Conservation (phyloP, 768 basidiomycete species). For the Lepiota venenata region DNA sequence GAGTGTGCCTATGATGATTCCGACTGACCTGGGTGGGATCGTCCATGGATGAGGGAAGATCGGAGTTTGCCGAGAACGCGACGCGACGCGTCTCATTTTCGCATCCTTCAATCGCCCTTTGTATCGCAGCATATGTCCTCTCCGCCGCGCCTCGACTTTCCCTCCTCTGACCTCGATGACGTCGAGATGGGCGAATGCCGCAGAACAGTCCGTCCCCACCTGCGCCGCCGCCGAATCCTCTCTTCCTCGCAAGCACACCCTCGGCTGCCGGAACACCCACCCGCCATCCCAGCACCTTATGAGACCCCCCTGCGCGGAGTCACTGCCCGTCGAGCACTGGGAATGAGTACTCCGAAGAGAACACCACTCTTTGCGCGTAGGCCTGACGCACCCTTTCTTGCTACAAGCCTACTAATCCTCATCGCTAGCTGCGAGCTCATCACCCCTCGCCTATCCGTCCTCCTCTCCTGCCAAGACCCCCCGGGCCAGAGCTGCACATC, state of each 20-base stretch:
- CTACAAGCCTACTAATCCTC: slow-evolving; percentile 6
- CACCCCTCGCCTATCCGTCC: slow-evolving; percentile 61
- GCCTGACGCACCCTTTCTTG: slow-evolving; percentile 17
- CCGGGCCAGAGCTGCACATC: slow-evolving; percentile 24
- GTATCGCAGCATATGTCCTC: slow-evolving; percentile 51
- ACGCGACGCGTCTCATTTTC: slow-evolving; percentile 42
- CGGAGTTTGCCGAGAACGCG: slow-evolving; percentile 33
- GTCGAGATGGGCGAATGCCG: slow-evolving; percentile 44
- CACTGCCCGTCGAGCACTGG: slow-evolving; percentile 51
- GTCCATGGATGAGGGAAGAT: background rate
- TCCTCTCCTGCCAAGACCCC: slow-evolving; percentile 56
- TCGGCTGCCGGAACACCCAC: slow-evolving; percentile 50
- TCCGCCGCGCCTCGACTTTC: slow-evolving; percentile 61
- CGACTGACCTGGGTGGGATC: slow-evolving; percentile 1
- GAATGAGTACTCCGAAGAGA: slow-evolving; percentile 52
- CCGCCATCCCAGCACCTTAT: slow-evolving; percentile 33
- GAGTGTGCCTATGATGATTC: too few relatives aligned
- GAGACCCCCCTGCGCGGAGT: slow-evolving; percentile 46
- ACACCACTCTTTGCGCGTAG: slow-evolving; percentile 51
- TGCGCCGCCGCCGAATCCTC: slow-evolving; percentile 40
- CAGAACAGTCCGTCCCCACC: slow-evolving; percentile 25
- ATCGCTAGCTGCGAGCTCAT: slow-evolving; percentile 50
- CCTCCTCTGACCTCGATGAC: slow-evolving; percentile 57
- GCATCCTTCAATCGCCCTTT: slow-evolving; percentile 15
- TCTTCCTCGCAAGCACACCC: slow-evolving; percentile 55